A percentile compares a stretch with the other conserved stretches of the same genome.
Evolutionary conservation across 441 rosid genomes (phyloP).

Genomic region (Daphne laureola): DNA sequence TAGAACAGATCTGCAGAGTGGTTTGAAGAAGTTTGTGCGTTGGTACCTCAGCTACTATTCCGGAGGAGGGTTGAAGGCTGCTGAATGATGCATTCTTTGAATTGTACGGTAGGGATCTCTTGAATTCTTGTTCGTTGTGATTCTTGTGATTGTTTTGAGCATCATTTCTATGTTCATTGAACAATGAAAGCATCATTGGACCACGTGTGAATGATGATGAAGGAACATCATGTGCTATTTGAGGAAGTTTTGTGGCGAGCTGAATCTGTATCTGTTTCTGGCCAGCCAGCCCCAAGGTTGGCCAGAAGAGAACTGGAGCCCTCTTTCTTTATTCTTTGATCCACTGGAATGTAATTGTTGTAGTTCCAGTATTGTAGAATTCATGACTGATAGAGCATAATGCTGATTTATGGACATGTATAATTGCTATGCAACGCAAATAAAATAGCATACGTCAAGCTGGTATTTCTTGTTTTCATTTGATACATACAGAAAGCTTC

Average conservation of each 20-base stretch:
- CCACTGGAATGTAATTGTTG: constrained; percentile 41
- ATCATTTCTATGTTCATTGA: constrained; percentile 25
- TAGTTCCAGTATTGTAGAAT: constrained; percentile 43
- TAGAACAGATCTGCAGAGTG: constrained; percentile 77
- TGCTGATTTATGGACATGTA: constrained; percentile 44
- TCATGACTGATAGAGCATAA: constrained; percentile 36
- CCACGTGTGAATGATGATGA: constrained; percentile 28
- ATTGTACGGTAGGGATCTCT: constrained; percentile 25
- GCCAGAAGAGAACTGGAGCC: constrained; percentile 28
- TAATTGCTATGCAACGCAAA: constrained; percentile 36
- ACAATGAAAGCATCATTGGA: constrained; percentile 24
- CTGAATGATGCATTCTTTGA: constrained; percentile 35
- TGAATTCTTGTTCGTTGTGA: constrained; percentile 41
- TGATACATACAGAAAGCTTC: no score
- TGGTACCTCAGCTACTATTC: constrained; percentile 83
- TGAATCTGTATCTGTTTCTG: constrained; percentile 23
- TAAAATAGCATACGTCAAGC: constrained; percentile 25
- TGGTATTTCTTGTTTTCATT: neutral
- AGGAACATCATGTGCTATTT: constrained; percentile 22
- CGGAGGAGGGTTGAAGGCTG: constrained; percentile 56
- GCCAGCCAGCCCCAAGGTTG: constrained; percentile 24
- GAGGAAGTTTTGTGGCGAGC: constrained; percentile 35
- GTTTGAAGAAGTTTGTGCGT: constrained; percentile 89
- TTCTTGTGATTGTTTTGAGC: constrained; percentile 44
- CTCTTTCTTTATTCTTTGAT: constrained; percentile 15